These are phyloP conservation scores for Bifiguratus adelaidae DNA, from an alignment of 192 early-diverging fungal genomes.

Conservation along the genomic window DNA sequence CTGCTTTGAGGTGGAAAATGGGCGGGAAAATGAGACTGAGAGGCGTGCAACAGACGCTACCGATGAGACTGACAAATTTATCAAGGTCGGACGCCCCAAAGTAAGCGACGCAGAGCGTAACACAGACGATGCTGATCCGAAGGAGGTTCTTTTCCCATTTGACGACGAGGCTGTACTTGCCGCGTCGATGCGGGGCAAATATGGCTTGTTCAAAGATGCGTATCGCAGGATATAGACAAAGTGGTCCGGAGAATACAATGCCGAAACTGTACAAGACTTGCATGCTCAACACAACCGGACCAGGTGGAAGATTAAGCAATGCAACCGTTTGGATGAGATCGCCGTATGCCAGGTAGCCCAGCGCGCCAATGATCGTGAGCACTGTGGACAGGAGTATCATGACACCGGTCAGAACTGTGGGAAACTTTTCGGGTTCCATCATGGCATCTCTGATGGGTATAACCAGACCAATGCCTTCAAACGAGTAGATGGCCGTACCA, in stretches of 20 bases:
- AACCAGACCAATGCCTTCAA: slow-evolving; percentile 78
- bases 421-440: slow-evolving; percentile 69
- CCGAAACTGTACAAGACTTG: slow-evolving; percentile 75
- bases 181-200: slow-evolving; percentile 21
- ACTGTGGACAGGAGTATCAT: slow-evolving; percentile 53
- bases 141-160: slow-evolving; percentile 63
- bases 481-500: slow-evolving; percentile 83
- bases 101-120: slow-evolving; percentile 48
- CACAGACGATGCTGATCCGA: slow-evolving; percentile 38
- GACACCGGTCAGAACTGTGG: slow-evolving; percentile 48
- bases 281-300: slow-evolving; percentile 38
- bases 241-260: slow-evolving; percentile 72
- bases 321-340: slow-evolving; percentile 61
- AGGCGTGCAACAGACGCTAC: slow-evolving; percentile 53
- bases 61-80: slow-evolving; percentile 58
- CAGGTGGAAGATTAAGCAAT: slow-evolving; percentile 63
- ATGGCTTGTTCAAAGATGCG: slow-evolving; percentile 67
- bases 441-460: slow-evolving; percentile 56
- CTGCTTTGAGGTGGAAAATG: slow-evolving; percentile 53
- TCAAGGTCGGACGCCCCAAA: slow-evolving; percentile 50
- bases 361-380: slow-evolving; percentile 54
- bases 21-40: slow-evolving; percentile 67
- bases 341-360: slow-evolving; percentile 67
- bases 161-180: slow-evolving; percentile 9
- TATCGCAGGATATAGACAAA: slow-evolving; percentile 71